A percentile compares a stretch with the other conserved stretches of the same genome.
phyloP scores from a whole-genome alignment of 2,329 filamentous ascomycete species.

The Fusarium falciforme region DNA sequence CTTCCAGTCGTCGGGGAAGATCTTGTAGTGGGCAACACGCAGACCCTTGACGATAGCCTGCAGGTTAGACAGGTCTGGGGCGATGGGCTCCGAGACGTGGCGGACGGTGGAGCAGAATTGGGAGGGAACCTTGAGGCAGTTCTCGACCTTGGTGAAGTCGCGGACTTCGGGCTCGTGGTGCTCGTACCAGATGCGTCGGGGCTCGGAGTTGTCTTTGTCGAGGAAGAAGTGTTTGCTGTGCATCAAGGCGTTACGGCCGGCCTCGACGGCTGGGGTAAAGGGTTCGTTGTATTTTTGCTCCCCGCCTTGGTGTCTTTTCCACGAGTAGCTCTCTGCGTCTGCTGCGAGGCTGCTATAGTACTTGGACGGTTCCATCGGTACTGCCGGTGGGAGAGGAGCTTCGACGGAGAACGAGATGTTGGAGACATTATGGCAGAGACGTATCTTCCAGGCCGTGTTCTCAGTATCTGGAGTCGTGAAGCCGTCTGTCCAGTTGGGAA shows the following conservation, averaged over 20 bases:
- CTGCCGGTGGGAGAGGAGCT: not conserved
- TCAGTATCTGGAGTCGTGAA: constrained; percentile 14
- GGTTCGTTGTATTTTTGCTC: not conserved
- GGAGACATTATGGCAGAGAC: constrained; percentile 33
- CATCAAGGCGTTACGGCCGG: not conserved
- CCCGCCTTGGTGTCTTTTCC: constrained; percentile 5
- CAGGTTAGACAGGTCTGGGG: constrained; percentile 22
- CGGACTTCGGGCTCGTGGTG: constrained; percentile 1
- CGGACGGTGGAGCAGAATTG: constrained; percentile 15
- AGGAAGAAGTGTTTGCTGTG: constrained; percentile 4
- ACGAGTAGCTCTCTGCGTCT: not conserved
- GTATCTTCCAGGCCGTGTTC: constrained; percentile 25
- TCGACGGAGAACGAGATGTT: constrained; percentile 1
- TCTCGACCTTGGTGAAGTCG: constrained; percentile 15
- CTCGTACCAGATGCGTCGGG: constrained; percentile 15
- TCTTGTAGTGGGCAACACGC: not conserved
- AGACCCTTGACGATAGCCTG: constrained; percentile 12
- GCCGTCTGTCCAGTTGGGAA: constrained; percentile 35
- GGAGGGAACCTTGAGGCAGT: constrained; percentile 16
- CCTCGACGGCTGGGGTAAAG: not conserved
- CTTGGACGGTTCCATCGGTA: constrained; percentile 1
- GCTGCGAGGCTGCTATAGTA: constrained; percentile 10
- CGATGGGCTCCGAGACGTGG: constrained; percentile 27
- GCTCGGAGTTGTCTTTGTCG: constrained; percentile 8
- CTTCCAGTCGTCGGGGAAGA: constrained; percentile 18